Evolutionary conservation across 2,329 filamentous ascomycete species (phyloP), one percentile per base, ranked within the genome.

Genomic region (Cercospora sp.): DNA sequence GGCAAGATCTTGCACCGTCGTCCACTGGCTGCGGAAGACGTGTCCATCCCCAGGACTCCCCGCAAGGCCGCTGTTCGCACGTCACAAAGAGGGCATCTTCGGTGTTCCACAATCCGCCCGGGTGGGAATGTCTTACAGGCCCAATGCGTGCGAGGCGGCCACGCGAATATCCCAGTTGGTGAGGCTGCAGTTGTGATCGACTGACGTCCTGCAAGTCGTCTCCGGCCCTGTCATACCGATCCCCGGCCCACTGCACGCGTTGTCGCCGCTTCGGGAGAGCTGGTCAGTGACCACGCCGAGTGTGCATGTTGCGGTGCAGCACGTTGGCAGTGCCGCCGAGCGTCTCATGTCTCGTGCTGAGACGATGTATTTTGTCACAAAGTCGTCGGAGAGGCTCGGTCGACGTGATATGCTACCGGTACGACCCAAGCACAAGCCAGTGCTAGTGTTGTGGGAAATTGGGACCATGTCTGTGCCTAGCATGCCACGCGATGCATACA

Each of bases 401-500:
- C 24, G 40, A 45, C 9, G 8, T 16, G 60, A 13, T n/a, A 49
- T 62, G 60, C 37, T 30, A 21, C 34, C 28, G 60, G 40, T 62
- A 62, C 37, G n/a, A 28, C 43, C 43, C 40, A 55, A 55, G 49
- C 49, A 28, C 49, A 13, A 55, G 49, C 49, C 49, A 16, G 24
- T 55, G 49, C 26, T 28, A 16, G 49, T 55, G 49, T n/a, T 28
- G 49, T 12, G 28, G 55, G 55, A 59, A 32, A 32, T 32, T 21
- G 28, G 55, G 13, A 59, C 53, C 18, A 28, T 49, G 45, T 24
- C 7, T 30, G 53, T 13, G 30, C n/a, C 32, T 37, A 24, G 55
- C 18, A 59, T 37, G 55, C 55, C 55, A 59, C 32, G 45, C 61
- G 40, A 63, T 32, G 61, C 62, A 37, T 32, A 58, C 62, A 24